Evolutionary conservation across 208 protist genomes (phyloP).

Genomic region (Leishmania aethiopica): DNA sequence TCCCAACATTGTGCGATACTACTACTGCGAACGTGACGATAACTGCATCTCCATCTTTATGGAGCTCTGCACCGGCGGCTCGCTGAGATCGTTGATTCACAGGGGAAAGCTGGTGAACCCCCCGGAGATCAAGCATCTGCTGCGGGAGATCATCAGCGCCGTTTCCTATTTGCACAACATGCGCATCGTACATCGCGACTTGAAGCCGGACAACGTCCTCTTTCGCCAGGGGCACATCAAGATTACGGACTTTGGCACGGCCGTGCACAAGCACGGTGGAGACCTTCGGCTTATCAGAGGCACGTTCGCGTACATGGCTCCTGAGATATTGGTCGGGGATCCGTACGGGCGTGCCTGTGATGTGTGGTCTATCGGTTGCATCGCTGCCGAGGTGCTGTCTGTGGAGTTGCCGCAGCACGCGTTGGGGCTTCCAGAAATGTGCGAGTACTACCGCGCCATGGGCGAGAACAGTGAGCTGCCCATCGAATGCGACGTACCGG

Average conservation of each 20-base stretch:
- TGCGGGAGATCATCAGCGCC: conserved; percentile 70
- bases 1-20: conserved; percentile 85
- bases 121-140: conserved; percentile 51
- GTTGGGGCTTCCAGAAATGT: conserved; percentile 67
- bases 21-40: conserved; percentile 77
- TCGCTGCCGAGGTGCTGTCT: conserved; percentile 88
- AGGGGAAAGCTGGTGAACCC: conserved; percentile 43
- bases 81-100: conserved; percentile 62
- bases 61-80: conserved; percentile 86
- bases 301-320: conserved; percentile 92
- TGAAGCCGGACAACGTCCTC: conserved; percentile 88
- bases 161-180: conserved; percentile 80
- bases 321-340: conserved; percentile 87
- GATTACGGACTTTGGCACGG: conserved; percentile 85
- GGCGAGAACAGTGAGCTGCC: conserved; percentile 37
- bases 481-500: conserved; percentile 60
- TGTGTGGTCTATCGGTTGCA: conserved; percentile 95
- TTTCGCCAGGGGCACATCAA: conserved; percentile 72
- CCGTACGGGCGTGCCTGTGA: conserved; percentile 93
- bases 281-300: conserved; percentile 65
- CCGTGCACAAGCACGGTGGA: conserved; percentile 54
- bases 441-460: conserved; percentile 74
- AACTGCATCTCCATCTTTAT: conserved; percentile 92
- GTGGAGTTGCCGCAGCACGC: conserved; percentile 58
- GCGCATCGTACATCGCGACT: conserved; percentile 81